phyloP scores from a whole-genome alignment of 306 rosid species.

The Cucumis hystrix region DNA sequence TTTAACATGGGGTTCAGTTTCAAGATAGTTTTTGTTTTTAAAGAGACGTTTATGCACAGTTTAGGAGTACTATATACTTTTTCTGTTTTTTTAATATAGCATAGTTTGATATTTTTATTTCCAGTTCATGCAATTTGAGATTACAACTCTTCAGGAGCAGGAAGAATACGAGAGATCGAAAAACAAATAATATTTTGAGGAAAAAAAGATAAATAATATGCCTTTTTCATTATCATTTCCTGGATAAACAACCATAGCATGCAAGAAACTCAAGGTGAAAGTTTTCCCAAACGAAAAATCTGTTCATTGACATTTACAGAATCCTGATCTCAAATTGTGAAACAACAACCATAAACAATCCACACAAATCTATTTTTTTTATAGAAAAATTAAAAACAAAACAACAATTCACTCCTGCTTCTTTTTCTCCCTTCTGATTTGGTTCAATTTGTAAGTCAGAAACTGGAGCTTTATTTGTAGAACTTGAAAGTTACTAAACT shows the following conservation, averaged over 20 bases:
- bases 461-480: slow-evolving; percentile 2
- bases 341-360: background rate
- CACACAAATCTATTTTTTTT: background rate
- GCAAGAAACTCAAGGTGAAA: background rate
- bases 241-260: background rate
- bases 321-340: background rate
- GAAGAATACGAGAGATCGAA: no score
- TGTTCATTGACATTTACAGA: slow-evolving; percentile 1
- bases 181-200: no score
- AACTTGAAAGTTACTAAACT: background rate
- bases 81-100: no score
- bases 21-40: no score
- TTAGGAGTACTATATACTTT: no score
- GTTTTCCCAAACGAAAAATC: background rate
- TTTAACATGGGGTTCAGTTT: no score
- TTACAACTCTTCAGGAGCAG: no score
- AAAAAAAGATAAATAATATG: background rate
- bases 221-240: background rate
- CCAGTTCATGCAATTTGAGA: no score
- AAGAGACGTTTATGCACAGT: no score
- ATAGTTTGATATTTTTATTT: no score
- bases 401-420: background rate
- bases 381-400: background rate
- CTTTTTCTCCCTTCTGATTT: background rate
- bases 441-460: background rate